Percentiles rank a stretch among this genome's conserved stretches.
Evolutionary conservation across 495 filamentous ascomycete species (phyloP).

Genomic region (Hypoxylon fuscum): DNA sequence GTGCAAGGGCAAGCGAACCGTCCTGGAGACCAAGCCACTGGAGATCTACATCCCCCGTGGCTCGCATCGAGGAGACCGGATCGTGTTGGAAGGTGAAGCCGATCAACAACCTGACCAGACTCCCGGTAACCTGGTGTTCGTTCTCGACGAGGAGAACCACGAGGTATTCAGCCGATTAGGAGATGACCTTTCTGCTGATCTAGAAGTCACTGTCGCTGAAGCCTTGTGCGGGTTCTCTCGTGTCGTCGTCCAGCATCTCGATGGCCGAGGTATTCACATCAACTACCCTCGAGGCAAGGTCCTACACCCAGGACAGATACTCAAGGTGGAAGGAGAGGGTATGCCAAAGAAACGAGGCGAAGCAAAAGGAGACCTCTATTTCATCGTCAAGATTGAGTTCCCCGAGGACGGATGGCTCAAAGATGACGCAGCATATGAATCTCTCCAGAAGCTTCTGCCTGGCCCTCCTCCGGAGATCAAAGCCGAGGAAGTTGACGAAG

Average conservation of each 20-base stretch:
- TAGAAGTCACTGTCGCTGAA: slow-evolving; percentile 84
- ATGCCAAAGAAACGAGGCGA: slow-evolving; percentile 94
- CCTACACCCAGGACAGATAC: slow-evolving; percentile 78
- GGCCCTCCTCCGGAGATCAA: slow-evolving; percentile 63
- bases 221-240: slow-evolving; percentile 88
- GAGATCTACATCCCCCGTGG: slow-evolving; percentile 96
- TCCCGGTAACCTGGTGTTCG: slow-evolving; percentile 92
- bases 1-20: slow-evolving; percentile 89
- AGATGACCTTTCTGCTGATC: slow-evolving; percentile 79
- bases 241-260: slow-evolving; percentile 90
- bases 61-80: slow-evolving; percentile 85
- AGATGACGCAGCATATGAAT: slow-evolving; percentile 69
- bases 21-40: slow-evolving; percentile 86
- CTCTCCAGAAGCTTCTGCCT: slow-evolving; percentile 79
- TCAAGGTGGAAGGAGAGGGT: slow-evolving; percentile 87
- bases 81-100: slow-evolving; percentile 91
- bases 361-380: slow-evolving; percentile 83
- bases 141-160: slow-evolving; percentile 82
- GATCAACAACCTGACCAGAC: slow-evolving; percentile 92
- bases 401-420: slow-evolving; percentile 85
- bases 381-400: slow-evolving; percentile 87
- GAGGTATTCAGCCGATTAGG: slow-evolving; percentile 81
- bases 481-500: slow-evolving; percentile 82
- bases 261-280: slow-evolving; percentile 88
- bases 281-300: slow-evolving; percentile 78